Percentiles rank a stretch among this genome's conserved stretches.
Conservation (phyloP, 768 basidiomycete genomes). For the Cystobasidium ongulense region DNA sequence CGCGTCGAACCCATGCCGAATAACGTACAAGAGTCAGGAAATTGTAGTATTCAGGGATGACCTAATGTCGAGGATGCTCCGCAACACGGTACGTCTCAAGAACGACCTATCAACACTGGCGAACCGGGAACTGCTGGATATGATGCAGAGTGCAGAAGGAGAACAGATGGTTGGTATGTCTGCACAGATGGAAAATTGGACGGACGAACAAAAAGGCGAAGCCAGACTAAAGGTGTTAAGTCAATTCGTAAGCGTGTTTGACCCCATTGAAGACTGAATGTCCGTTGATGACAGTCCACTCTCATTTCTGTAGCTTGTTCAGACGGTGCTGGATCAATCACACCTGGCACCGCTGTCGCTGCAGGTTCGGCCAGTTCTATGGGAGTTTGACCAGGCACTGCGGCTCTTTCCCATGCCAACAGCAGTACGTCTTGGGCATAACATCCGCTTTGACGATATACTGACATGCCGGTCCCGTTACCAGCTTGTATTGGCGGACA, state of each 20-base stretch:
- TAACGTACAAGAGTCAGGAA: slow-evolving; percentile 92
- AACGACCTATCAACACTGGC: slow-evolving; percentile 57
- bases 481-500: slow-evolving; percentile 87
- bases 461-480: slow-evolving; percentile 31
- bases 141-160: slow-evolving; percentile 34
- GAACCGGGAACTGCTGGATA: slow-evolving; percentile 19
- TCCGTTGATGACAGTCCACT: slow-evolving; percentile 14
- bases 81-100: slow-evolving; percentile 84
- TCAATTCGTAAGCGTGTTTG: slow-evolving; percentile 20
- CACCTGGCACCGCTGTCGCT: slow-evolving; percentile 82
- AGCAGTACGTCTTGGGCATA: slow-evolving; percentile 53
- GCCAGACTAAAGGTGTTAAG: slow-evolving; percentile 16
- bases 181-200: not conserved
- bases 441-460: not conserved
- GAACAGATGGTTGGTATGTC: not conserved
- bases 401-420: slow-evolving; percentile 91
- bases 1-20: slow-evolving; percentile 81
- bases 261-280: not conserved
- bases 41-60: slow-evolving; percentile 90
- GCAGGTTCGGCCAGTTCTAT: slow-evolving; percentile 72
- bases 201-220: slow-evolving; percentile 8
- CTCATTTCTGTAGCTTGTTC: slow-evolving; percentile 62
- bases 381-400: slow-evolving; percentile 85
- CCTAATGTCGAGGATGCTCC: slow-evolving; percentile 81
- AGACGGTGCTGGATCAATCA: slow-evolving; percentile 87